A percentile compares a stretch with the other conserved stretches of the same genome.
Conservation (phyloP, 2,329 filamentous ascomycete genomes). For the Esteya vermicola region DNA sequence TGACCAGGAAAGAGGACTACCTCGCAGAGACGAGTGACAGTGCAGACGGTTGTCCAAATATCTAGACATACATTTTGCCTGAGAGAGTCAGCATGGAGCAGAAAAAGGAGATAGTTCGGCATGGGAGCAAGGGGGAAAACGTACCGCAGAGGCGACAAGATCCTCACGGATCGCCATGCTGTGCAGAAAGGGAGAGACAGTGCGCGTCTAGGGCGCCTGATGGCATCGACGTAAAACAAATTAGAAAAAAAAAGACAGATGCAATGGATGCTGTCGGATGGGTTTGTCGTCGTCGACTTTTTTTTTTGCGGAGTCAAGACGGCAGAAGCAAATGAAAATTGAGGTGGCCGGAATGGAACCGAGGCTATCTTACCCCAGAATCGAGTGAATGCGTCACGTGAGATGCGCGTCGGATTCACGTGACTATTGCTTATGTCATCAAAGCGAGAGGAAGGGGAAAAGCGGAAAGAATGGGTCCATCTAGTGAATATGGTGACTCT, state of each 20-base stretch:
- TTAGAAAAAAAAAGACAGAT: background rate
- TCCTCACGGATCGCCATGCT: conserved; percentile 84
- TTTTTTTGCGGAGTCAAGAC: background rate
- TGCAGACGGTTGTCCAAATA: too few relatives aligned
- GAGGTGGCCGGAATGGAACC: conserved; percentile 14
- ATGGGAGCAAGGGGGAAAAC: too few relatives aligned
- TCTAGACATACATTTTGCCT: conserved; percentile 4
- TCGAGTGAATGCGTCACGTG: too few relatives aligned
- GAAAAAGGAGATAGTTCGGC: background rate
- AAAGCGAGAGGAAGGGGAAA: too few relatives aligned
- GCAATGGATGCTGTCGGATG: background rate
- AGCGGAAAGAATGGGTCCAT: too few relatives aligned
- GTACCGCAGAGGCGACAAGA: conserved; percentile 68
- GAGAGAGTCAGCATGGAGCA: background rate
- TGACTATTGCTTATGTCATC: too few relatives aligned
- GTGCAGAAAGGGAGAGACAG: background rate
- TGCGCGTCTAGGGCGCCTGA: too few relatives aligned
- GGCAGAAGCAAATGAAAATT: conserved; percentile 4
- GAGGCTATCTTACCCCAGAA: conserved; percentile 10
- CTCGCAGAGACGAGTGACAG: background rate
- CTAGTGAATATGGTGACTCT: too few relatives aligned
- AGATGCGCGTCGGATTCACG: too few relatives aligned
- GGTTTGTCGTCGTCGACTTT: background rate
- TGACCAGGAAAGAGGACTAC: background rate
- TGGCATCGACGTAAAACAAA: background rate